Evolutionary conservation across 23 red algal genomes (phyloP).

Genomic region (Gracilaria domingensis): DNA sequence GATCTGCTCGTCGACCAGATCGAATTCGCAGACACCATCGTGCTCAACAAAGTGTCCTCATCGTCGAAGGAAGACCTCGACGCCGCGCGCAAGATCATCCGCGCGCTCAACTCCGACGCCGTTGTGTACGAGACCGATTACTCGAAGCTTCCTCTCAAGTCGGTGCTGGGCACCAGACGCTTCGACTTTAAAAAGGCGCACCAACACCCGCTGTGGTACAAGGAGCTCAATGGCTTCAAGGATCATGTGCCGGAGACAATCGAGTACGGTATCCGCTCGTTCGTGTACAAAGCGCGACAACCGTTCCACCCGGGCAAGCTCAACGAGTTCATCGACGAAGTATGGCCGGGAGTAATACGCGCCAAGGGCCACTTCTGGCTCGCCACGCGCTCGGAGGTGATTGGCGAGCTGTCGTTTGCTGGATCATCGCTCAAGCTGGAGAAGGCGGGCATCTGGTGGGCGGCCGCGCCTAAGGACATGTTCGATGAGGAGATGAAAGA

Average conservation of each 20-base stretch:
- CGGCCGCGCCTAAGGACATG: constrained; percentile 5
- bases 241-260: constrained; percentile 27
- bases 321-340: constrained; percentile 30
- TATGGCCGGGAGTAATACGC: constrained; percentile 41
- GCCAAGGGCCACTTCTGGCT: constrained; percentile 64
- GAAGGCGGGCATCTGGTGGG: constrained; percentile 42
- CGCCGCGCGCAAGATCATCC: constrained; percentile 33
- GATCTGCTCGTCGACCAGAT: constrained; percentile 72
- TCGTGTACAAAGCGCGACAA: constrained; percentile 60
- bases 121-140: constrained; percentile 29
- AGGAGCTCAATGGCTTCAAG: constrained; percentile 45
- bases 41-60: constrained; percentile 63
- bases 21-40: constrained; percentile 69
- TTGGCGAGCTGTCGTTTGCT: constrained; percentile 44
- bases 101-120: constrained; percentile 54
- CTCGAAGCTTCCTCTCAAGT: constrained; percentile 24
- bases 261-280: constrained; percentile 61
- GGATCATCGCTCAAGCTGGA: constrained; percentile 34
- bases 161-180: constrained; percentile 4
- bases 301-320: constrained; percentile 64
- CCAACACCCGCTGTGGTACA: constrained; percentile 29
- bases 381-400: constrained; percentile 45
- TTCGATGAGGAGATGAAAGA: constrained; percentile 23
- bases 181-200: constrained; percentile 19
- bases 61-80: constrained; percentile 65